phyloP scores from a whole-genome alignment of 441 rosid species.

The Populus hybrid region DNA sequence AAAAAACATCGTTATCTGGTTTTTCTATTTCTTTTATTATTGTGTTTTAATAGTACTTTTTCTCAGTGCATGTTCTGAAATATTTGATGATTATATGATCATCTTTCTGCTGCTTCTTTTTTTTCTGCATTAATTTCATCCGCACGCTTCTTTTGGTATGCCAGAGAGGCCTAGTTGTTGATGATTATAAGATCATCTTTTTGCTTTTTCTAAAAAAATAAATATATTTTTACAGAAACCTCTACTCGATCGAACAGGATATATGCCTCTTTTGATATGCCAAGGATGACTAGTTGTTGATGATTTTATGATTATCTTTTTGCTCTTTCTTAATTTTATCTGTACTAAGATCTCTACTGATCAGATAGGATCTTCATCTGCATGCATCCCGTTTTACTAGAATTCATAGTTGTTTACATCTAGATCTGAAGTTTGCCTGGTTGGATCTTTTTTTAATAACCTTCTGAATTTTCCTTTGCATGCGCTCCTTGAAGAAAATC shows the following conservation, averaged over 20 bases:
- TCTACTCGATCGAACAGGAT: background rate
- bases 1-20: background rate
- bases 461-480: conserved; percentile 6
- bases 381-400: background rate
- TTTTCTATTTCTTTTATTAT: background rate
- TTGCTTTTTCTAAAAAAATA: too few relatives aligned
- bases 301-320: too few relatives aligned
- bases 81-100: background rate
- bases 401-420: background rate
- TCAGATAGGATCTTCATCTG: background rate
- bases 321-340: background rate
- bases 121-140: background rate
- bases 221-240: too few relatives aligned
- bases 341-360: background rate
- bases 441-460: background rate
- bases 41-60: background rate
- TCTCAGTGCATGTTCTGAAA: background rate
- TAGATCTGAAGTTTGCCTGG: background rate
- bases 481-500: background rate
- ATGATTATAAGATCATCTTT: background rate
- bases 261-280: background rate
- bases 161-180: background rate
- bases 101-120: too few relatives aligned
- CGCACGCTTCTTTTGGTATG: background rate
- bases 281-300: background rate